Conservation (phyloP, 306 rosid genomes). For the Begonia masoniana region DNA sequence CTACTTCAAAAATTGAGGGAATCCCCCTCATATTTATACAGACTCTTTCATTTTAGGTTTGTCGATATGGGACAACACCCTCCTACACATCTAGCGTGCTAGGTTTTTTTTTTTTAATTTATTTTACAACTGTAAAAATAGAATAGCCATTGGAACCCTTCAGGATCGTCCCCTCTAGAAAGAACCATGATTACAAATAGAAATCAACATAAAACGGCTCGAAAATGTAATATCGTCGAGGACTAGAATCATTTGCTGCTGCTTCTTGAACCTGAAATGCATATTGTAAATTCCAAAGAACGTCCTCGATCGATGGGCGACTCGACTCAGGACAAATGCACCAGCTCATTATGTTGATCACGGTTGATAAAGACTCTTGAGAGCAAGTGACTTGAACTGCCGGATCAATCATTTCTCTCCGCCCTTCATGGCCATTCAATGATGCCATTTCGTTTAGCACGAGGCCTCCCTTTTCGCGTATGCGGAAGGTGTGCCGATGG, state of each 20-base stretch:
- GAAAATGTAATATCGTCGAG: conserved; percentile 18
- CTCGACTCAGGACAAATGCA: conserved; percentile 65
- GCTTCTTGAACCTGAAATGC: conserved; percentile 80
- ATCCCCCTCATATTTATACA: no score
- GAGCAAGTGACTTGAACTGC: conserved; percentile 61
- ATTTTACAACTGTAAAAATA: no score
- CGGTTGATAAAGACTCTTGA: conserved; percentile 49
- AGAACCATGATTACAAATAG: background rate
- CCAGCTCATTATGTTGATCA: conserved; percentile 52
- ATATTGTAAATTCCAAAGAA: conserved; percentile 88
- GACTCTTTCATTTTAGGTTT: no score
- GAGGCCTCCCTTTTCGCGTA: conserved; percentile 40
- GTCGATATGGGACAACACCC: no score
- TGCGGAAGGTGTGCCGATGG: conserved; percentile 60
- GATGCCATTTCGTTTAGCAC: conserved; percentile 52
- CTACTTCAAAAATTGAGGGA: no score
- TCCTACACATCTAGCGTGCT: no score
- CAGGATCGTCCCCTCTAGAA: background rate
- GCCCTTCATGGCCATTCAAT: conserved; percentile 36
- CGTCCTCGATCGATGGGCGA: conserved; percentile 82
- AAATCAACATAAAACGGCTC: background rate
- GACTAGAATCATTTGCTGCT: conserved; percentile 44
- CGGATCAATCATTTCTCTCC: conserved; percentile 54
- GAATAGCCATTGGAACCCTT: no score
- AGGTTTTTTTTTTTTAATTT: no score